Evolutionary conservation across 768 basidiomycete species (phyloP).

Genomic region (Panaeolus cyanescens): DNA sequence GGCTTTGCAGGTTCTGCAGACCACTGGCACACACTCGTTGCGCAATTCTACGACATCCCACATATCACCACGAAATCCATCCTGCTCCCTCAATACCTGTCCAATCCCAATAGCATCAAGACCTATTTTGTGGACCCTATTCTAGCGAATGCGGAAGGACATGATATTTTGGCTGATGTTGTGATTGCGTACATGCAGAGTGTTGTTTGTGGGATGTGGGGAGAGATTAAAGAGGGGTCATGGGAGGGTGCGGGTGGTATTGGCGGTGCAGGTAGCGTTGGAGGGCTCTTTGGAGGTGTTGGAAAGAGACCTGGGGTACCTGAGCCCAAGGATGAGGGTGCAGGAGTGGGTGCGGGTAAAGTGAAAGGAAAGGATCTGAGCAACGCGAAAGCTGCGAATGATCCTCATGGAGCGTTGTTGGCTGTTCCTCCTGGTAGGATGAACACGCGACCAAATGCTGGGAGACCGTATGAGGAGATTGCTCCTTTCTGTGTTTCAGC

Average conservation of each 20-base stretch:
- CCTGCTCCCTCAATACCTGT: slow-evolving; percentile 82
- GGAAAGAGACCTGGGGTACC: slow-evolving; percentile 82
- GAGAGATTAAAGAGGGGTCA: slow-evolving; percentile 63
- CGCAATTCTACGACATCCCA: slow-evolving; percentile 97
- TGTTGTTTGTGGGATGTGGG: slow-evolving; percentile 89
- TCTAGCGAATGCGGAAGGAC: slow-evolving; percentile 79
- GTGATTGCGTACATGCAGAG: slow-evolving; percentile 88
- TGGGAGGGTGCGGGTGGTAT: slow-evolving; percentile 55
- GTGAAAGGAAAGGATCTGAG: slow-evolving; percentile 1
- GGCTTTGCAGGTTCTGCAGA: slow-evolving; percentile 87
- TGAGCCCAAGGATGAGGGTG: slow-evolving; percentile 40
- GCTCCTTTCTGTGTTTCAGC: slow-evolving; percentile 92
- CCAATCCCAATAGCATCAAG: slow-evolving; percentile 60
- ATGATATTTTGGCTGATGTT: slow-evolving; percentile 89
- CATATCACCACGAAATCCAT: slow-evolving; percentile 87
- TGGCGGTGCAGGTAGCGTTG: slow-evolving; percentile 39
- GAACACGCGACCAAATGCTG: slow-evolving; percentile 57
- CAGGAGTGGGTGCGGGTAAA: slow-evolving; percentile 24
- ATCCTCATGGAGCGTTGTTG: slow-evolving; percentile 25
- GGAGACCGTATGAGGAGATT: slow-evolving; percentile 76
- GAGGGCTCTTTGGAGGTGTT: slow-evolving; percentile 82
- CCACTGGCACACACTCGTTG: slow-evolving; percentile 85
- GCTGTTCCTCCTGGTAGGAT: slow-evolving; percentile 77
- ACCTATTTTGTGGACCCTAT: slow-evolving; percentile 83
- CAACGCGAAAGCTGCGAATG: slow-evolving; percentile 18